These are phyloP conservation scores for Lagenidium sp. DNA, from an alignment of 352 stramenopile species.

Conservation along the genomic window DNA sequence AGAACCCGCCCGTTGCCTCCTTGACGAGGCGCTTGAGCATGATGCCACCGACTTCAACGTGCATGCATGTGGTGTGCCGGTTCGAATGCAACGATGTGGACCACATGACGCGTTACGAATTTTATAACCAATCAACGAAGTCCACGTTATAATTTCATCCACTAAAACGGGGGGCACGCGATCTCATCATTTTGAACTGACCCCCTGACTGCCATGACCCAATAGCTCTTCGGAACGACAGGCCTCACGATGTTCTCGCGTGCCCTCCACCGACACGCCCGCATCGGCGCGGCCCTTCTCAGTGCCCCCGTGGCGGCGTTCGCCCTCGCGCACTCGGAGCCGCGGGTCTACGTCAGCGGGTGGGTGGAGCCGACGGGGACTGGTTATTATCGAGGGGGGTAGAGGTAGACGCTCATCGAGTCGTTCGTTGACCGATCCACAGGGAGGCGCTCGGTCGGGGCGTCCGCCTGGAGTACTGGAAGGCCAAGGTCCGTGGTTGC, in stretches of 20 bases:
- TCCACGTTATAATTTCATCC: too few relatives aligned
- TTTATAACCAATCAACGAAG: too few relatives aligned
- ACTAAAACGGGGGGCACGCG: too few relatives aligned
- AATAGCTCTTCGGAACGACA: too few relatives aligned
- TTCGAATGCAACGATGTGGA: too few relatives aligned
- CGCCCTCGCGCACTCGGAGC: constrained; percentile 28
- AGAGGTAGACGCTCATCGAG: neutral
- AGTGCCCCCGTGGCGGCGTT: constrained; percentile 18
- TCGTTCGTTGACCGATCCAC: constrained; percentile 1
- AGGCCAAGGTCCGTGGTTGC: constrained; percentile 48
- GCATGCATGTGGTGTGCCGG: too few relatives aligned
- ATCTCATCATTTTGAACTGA: too few relatives aligned
- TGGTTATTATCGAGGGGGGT: constrained; percentile 3
- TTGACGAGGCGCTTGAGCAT: constrained; percentile 28
- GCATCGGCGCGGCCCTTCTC: constrained; percentile 19
- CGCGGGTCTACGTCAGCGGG: constrained; percentile 65
- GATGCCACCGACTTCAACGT: too few relatives aligned
- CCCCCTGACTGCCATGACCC: neutral
- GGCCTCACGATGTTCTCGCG: constrained; percentile 13
- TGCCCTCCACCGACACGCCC: constrained; percentile 8
- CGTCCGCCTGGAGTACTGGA: constrained; percentile 79
- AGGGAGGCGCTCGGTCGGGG: constrained; percentile 72
- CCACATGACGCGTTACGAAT: too few relatives aligned
- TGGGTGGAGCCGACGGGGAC: constrained; percentile 9
- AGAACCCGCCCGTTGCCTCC: constrained; percentile 16